Evolutionary conservation across 1,284 basidiomycete genomes (phyloP), one percentile per base, ranked within the genome.

Genomic region (Cryptococcus neoformans): DNA sequence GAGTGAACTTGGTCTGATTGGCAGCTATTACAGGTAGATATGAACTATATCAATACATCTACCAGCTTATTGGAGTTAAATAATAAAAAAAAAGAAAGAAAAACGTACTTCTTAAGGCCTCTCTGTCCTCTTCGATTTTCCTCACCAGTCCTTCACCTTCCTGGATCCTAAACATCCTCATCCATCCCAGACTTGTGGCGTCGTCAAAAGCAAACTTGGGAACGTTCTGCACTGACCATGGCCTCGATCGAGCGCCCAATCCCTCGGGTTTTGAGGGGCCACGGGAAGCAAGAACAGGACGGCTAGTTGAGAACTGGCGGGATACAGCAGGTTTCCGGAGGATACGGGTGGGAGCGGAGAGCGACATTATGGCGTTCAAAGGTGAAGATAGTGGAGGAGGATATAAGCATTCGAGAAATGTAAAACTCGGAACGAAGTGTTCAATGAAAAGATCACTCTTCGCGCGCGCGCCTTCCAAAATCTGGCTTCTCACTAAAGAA

Each of bases 61-160:
- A 58, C 59, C 66, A 42, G n/a, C 46, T 16, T 16, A 21, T 14
- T 54, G n/a, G 10, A 38, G 40, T 44, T n/a, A 59, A 7, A 56
- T 54, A 38, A 35, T 37, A 48, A 49, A 41, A 17, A 51, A 4
- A 52, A 11, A 14, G 14, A 36, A 1, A 21, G 21, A 21, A 21
- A 21, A 21, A 80, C 87, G 75, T 68, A 92, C 91, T 87, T 62
- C 88, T 85, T 41, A 94, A 83, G 66, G 87, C 84, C 16, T 86
- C 86, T 81, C 89, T 84, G 74, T 93, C 91, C 62, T 88, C 84
- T 72, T 90, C 89, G 60, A 92, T 89, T 64, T 91, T 81, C 51
- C 88, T 82, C 71, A 92, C 78, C 66, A 92, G 88, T 62, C 87
- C 82, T 48, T 90, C 77, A 50, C 83, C 77, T 64, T 87, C 82